Evolutionary conservation across 441 rosid species (phyloP).

Genomic region (Theobroma grandiflorum): DNA sequence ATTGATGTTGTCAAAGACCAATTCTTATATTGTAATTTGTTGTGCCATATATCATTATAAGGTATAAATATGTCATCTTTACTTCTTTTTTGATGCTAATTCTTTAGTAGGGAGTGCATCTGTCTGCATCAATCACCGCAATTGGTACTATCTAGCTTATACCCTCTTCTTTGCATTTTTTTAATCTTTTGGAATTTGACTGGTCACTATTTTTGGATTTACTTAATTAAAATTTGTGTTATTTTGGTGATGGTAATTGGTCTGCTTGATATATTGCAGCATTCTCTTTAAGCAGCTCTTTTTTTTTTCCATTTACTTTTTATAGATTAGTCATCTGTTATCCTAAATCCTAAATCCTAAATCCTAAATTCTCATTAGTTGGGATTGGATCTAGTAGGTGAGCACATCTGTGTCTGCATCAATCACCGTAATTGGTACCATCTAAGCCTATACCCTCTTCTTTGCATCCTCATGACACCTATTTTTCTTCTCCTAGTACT

Average conservation of each 20-base stretch:
- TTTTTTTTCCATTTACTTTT: not conserved
- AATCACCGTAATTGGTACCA: slow-evolving; percentile 7
- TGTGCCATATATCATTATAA: slow-evolving; percentile 28
- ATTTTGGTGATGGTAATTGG: not conserved
- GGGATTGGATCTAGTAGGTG: slow-evolving; percentile 19
- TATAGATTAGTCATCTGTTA: not conserved
- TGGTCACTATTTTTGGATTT: not conserved
- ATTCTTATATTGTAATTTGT: slow-evolving; percentile 33
- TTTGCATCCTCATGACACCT: not conserved
- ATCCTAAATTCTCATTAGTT: not conserved
- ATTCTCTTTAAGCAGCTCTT: not conserved
- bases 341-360: not conserved
- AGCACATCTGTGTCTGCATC: not conserved
- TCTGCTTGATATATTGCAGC: slow-evolving; percentile 10
- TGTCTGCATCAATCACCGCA: slow-evolving; percentile 3
- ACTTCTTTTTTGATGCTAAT: slow-evolving; percentile 21
- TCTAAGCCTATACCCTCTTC: slow-evolving; percentile 1
- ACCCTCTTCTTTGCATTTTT: not conserved
- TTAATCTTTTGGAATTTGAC: not conserved
- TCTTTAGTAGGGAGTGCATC: slow-evolving; percentile 16
- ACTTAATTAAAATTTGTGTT: not conserved
- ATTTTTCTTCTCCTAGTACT: not conserved
- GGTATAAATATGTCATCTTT: slow-evolving; percentile 27
- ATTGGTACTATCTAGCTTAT: slow-evolving; percentile 6
- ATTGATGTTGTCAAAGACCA: slow-evolving; percentile 24